Evolutionary conservation across 148 eudicot genomes (phyloP).

Genomic region (Simmondsia chinensis): DNA sequence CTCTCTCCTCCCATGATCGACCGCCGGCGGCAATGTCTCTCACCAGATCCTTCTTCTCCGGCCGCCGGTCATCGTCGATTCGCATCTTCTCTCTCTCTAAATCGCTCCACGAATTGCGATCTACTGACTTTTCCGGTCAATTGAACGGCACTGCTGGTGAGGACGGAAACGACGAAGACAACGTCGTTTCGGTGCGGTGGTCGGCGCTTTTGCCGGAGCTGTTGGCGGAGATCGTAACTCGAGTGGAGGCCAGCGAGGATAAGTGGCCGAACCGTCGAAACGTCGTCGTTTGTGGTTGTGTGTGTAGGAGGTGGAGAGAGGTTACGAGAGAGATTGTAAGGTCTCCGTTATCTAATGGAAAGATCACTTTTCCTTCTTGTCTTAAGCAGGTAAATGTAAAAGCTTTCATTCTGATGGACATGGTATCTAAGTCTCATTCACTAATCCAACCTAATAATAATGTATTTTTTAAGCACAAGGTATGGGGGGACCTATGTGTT

Average conservation of each 20-base stretch:
- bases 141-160: neutral
- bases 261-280: slow-evolving; percentile 67
- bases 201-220: slow-evolving; percentile 65
- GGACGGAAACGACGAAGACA: neutral
- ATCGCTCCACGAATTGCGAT: slow-evolving; percentile 23
- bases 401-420: no score
- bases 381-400: slow-evolving; percentile 92
- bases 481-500: no score
- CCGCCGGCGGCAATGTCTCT: slow-evolving; percentile 32
- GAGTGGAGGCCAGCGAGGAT: slow-evolving; percentile 68
- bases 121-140: slow-evolving; percentile 1
- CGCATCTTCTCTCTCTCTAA: slow-evolving; percentile 49
- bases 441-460: no score
- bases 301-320: slow-evolving; percentile 75
- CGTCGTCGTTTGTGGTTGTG: slow-evolving; percentile 73
- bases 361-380: slow-evolving; percentile 79
- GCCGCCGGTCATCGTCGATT: slow-evolving; percentile 33
- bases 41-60: slow-evolving; percentile 44
- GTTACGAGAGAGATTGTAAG: slow-evolving; percentile 45
- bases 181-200: slow-evolving; percentile 32
- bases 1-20: slow-evolving; percentile 14
- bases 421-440: no score
- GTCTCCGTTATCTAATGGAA: slow-evolving; percentile 29
- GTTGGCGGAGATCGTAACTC: slow-evolving; percentile 53
- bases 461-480: no score